Base-by-base conservation (phyloP, 2,329 filamentous ascomycete genomes). In the Colletotrichum somersetense region DNA sequence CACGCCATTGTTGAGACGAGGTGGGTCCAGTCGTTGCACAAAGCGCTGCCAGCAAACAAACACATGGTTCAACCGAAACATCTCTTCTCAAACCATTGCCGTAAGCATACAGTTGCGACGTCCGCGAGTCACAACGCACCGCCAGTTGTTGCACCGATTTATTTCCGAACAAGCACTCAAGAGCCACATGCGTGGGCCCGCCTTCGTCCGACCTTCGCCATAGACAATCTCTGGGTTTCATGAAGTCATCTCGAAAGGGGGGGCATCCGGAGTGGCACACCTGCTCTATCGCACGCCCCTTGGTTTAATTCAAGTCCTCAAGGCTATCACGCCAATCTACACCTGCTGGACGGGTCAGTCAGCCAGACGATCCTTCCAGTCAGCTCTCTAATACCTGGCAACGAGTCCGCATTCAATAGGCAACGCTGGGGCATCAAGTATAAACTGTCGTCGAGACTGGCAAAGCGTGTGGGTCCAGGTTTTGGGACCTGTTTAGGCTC, bases 1-100 rank as follows among this genome's bases (percentile, higher is more conserved):
- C 56, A 62, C 63, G 68, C 64, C 64, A 67, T 67, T 57, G 33
- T 57, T 71, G 48, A 67, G 63, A 71, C 35, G 63, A 62, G 48
- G 40, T 35, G 46, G 56, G 57, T 38, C 62, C 57, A 33, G 33
- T 42, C 5, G 56, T 56, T 56, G 68, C 63, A 67, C 56, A 71
- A 62, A 62, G 68, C 64, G 23, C 63, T 23, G 46, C 30, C 40
- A 59, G 40, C 50, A 67, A 71, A 50, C 67, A 67, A 66, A 50
- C 64, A 56, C 48, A 57, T 50, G 64, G 55, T 59, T 70, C 67
- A 59, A 66, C 58, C 46, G 46, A 70, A 66, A 33, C 44, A 26
- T 40, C 40, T 40, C 57, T 26, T 55, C 38, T 61, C 46, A 38
- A 30, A 8, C 40, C 48, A 53, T n/a, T 42, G 44, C 64, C 20